phyloP scores from a whole-genome alignment of 2,329 filamentous ascomycete genomes.

The Daldinia eschscholtzii region DNA sequence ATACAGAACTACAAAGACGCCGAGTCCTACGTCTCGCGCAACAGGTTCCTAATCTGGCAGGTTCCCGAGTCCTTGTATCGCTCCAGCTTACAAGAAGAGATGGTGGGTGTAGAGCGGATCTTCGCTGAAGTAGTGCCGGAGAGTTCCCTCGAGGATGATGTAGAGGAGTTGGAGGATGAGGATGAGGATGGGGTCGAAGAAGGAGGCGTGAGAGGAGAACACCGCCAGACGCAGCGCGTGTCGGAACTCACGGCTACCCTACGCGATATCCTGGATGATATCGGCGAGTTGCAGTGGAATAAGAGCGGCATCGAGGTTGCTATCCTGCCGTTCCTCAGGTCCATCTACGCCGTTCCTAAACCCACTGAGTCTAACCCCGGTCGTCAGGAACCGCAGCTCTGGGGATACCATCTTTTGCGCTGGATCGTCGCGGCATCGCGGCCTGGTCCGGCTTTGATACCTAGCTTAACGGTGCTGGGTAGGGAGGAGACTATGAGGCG shows the following conservation, averaged over 20 bases:
- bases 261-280: conserved; percentile 28
- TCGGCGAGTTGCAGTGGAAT: conserved; percentile 43
- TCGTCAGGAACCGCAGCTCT: conserved; percentile 21
- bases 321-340: conserved; percentile 43
- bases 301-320: conserved; percentile 34
- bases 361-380: neutral
- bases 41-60: conserved; percentile 48
- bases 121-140: neutral
- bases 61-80: conserved; percentile 38
- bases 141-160: neutral
- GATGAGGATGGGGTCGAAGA: neutral
- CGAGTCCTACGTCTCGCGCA: conserved; percentile 41
- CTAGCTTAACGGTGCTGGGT: conserved; percentile 48
- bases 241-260: conserved; percentile 39
- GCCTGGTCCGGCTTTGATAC: conserved; percentile 45
- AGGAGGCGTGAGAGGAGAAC: neutral
- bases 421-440: conserved; percentile 47
- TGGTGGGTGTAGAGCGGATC: conserved; percentile 12
- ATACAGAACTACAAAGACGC: conserved; percentile 30
- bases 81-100: conserved; percentile 23
- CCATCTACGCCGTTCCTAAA: conserved; percentile 32
- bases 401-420: conserved; percentile 50
- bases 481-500: conserved; percentile 47
- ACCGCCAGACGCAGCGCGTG: conserved; percentile 17
- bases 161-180: neutral